Percentiles rank a stretch among this genome's conserved stretches.
Evolutionary conservation across 176 grass and related monocot genomes (phyloP).

Genomic region (Oryza meyeriana): DNA sequence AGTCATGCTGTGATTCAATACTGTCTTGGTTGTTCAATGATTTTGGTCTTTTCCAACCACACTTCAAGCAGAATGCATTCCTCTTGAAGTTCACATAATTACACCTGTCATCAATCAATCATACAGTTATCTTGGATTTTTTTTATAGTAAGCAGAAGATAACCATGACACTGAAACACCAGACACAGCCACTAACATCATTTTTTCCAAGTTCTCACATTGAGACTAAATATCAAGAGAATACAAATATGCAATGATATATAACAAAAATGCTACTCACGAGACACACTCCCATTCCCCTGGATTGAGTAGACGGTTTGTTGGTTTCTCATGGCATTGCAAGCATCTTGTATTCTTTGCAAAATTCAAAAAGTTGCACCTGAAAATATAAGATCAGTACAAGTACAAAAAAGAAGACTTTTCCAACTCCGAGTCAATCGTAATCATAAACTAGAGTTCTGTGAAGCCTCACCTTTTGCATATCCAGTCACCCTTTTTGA

Average conservation of each 20-base stretch:
- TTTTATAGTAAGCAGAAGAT: conserved; percentile 4
- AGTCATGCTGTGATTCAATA: conserved; percentile 19
- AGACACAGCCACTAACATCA: background rate
- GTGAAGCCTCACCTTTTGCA: conserved; percentile 64
- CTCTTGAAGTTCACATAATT: conserved; percentile 92
- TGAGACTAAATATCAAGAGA: conserved; percentile 5
- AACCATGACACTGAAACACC: background rate
- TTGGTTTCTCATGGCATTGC: conserved; percentile 88
- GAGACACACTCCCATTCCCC: conserved; percentile 94
- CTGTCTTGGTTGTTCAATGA: conserved; percentile 54
- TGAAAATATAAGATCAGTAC: conserved; percentile 44
- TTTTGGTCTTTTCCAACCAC: conserved; percentile 90
- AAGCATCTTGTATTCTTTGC: conserved; percentile 93
- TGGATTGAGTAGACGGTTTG: conserved; percentile 60
- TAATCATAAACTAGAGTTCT: background rate
- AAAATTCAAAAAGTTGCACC: conserved; percentile 98
- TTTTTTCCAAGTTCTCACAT: background rate
- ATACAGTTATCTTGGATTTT: conserved; percentile 10
- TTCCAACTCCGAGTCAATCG: background rate
- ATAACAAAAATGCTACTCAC: conserved; percentile 42
- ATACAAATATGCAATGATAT: conserved; percentile 4
- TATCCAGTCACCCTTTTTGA: conserved; percentile 96
- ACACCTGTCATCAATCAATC: conserved; percentile 55
- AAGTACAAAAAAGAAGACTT: background rate
- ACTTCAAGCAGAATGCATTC: conserved; percentile 78